Base-by-base conservation (phyloP, 2,329 filamentous ascomycete species). In the Alternaria metachromatica region DNA sequence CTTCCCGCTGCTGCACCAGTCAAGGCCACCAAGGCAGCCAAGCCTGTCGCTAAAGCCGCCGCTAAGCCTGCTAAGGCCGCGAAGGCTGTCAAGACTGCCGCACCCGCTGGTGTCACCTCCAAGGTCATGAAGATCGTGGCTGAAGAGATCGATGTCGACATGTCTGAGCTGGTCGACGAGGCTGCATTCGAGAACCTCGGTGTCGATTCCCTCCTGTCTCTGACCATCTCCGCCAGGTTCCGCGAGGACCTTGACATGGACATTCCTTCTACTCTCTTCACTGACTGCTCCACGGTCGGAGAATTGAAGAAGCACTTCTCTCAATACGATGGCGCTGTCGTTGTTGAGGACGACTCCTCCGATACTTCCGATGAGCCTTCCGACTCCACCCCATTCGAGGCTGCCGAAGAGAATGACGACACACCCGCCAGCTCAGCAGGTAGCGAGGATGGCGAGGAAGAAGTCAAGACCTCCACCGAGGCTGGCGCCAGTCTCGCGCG, bases 101-200 rank as follows among this genome's bases (percentile, higher is more conserved):
- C 55, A 5, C 55, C 72, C 46, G 84, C 74, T 73, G 87, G 41
- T 80, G 84, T 81, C 72, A 83, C 74, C 76, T 86, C 70, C 63
- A 83, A 83, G 66, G 84, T 92, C 50, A 88, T 90, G 77, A 85
- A 87, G 58, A 91, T 89, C 60, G 88, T 92, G 65, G 87, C 89
- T n/a, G 83, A 86, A 41, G 90, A 92, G 76, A 87, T 87, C 51
- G 87, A 87, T 64, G 83, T 89, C 20, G 85, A 87, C 55, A 83
- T 85, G 71, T 82, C 82, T 20, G 87, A 89, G 72, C 83, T 89
- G 56, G 84, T 87, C 12, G 86, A 89, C 57, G 85, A 87, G 57
- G 83, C 87, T 56, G 85, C 86, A 54, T 89, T 89, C 68, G 86
- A 88, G 68, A 87, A 89, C 70, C 84, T 89, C 23, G 87, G 87